Percentiles rank a stretch among this genome's conserved stretches.
Conservation (phyloP, 768 basidiomycete genomes). For the Suillus fuscotomentosus region DNA sequence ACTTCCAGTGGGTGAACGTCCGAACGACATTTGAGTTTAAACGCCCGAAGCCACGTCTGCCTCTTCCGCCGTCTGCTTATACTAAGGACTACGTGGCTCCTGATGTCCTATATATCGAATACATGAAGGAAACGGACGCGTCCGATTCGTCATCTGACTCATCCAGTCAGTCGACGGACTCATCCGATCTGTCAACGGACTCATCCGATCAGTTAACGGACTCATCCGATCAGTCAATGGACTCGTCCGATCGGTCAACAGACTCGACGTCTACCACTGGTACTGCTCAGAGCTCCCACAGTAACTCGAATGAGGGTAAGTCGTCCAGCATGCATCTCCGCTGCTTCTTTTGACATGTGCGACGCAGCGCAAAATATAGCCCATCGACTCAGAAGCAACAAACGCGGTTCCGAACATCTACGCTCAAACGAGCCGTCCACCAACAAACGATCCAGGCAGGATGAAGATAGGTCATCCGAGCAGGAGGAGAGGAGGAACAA, state of each 20-base stretch:
- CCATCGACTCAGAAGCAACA: background rate
- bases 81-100: background rate
- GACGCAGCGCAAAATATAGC: background rate
- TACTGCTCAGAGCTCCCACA: background rate
- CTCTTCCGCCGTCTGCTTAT: background rate
- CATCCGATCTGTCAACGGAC: too few relatives aligned
- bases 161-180: too few relatives aligned
- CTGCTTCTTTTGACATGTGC: background rate
- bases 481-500: slow-evolving; percentile 3
- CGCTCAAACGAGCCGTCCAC: background rate
- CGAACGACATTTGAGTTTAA: background rate
- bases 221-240: too few relatives aligned
- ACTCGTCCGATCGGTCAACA: too few relatives aligned
- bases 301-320: background rate
- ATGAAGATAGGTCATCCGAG: background rate
- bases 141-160: background rate
- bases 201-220: too few relatives aligned
- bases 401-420: background rate
- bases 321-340: background rate
- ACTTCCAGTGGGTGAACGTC: background rate
- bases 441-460: background rate
- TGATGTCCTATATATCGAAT: background rate
- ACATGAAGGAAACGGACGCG: background rate
- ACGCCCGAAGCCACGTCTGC: background rate
- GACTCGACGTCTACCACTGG: background rate